Base-by-base conservation (phyloP, 75 land plant genomes). In the Selaginella tamariscina region DNA sequence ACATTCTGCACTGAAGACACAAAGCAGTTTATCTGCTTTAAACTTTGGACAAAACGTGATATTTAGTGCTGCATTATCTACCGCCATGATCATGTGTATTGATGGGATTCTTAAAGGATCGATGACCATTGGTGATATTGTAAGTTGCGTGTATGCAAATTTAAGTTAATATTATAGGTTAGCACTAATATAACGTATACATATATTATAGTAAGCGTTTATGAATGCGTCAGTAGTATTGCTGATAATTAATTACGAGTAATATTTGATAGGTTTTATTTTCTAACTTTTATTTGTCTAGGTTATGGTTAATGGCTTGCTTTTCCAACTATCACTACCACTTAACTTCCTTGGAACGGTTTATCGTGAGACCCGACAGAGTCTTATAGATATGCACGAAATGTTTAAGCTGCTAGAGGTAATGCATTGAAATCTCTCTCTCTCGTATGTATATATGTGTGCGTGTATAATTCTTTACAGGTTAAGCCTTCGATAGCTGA, bases 241-340 rank as follows among this genome's bases (percentile, higher is more conserved):
- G n/a, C n/a, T 55, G 0, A 54, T 67, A 0, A 26, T 67, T 5
- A 22, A 32, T 26, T 24, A 28, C 55, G 70, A 44, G 22, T 29
- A 30, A 31, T 13, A 60, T 2, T 2, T 0, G 9, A 60, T 24
- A 23, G 32, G 65, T 66, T 33, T 66, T 32, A 20, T 66, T 66
- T 27, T 64, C 30, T 64, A 2, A 64, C 18, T 26, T 64, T 29
- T 24, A 26, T 64, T 59, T 64, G 56, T 31, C 13, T 75, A 94
- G 98, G 98, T 94, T 65, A 94, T 94, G 98, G 98, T 94, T 28
- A 94, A 94, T 78, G 96, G 98, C 30, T 78, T 94, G 30, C 86
- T 94, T 15, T 94, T 94, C 66, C 98, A 94, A 72, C 82, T 94
- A 28, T 94, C 98, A 33, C 65, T 89, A 60, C 98, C 98, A 22